Conservation (phyloP, 352 stramenopile genomes). For the Chrysophaeum taylorii region DNA sequence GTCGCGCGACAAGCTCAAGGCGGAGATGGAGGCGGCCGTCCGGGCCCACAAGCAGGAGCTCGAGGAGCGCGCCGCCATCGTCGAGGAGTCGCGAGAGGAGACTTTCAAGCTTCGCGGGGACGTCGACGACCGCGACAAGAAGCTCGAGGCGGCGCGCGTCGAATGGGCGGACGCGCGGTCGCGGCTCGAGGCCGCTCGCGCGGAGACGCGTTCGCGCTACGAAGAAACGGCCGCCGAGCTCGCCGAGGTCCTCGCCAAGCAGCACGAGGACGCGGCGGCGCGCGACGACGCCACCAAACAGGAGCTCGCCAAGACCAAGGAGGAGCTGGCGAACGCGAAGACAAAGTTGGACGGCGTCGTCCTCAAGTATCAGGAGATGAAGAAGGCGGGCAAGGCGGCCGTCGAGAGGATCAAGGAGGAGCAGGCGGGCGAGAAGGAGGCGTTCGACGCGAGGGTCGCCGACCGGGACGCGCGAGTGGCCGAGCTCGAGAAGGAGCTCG, state of each 20-base stretch:
- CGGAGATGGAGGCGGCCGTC: background rate
- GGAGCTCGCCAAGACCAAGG: background rate
- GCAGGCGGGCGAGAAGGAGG: too few relatives aligned
- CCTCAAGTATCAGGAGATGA: background rate
- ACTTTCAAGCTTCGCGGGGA: too few relatives aligned
- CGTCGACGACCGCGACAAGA: too few relatives aligned
- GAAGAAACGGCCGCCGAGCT: background rate
- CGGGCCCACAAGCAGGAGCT: background rate
- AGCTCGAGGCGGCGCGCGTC: too few relatives aligned
- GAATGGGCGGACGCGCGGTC: too few relatives aligned
- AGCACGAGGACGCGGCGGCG: background rate
- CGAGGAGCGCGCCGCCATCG: background rate
- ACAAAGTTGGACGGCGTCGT: background rate
- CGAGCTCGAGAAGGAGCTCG: background rate
- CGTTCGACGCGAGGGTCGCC: too few relatives aligned
- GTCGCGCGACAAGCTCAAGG: background rate
- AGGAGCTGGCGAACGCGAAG: background rate
- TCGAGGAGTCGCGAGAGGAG: background rate
- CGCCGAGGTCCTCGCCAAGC: background rate
- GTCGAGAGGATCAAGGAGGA: background rate
- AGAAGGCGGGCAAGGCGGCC: conserved; percentile 7
- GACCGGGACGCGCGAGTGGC: too few relatives aligned
- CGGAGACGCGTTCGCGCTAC: background rate
- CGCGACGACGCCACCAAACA: too few relatives aligned
- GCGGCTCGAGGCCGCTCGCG: background rate